Evolutionary conservation across 2,329 filamentous ascomycete species (phyloP).

Genomic region (Ophiostoma montium): DNA sequence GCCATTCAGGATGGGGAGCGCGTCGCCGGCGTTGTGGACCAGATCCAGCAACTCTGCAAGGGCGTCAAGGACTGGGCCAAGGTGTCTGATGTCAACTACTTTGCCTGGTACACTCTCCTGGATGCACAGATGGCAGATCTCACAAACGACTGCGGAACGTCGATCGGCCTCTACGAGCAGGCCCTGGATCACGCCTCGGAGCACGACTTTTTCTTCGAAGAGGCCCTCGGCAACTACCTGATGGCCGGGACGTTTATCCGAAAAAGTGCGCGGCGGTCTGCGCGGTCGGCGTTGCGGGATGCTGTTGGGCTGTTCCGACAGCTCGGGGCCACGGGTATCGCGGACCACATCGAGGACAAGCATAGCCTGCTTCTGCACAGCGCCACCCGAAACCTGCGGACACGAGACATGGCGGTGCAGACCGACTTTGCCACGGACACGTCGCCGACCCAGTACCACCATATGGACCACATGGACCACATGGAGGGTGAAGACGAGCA

Average conservation of each 20-base stretch:
- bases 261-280: constrained; percentile 49
- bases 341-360: constrained; percentile 51
- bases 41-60: constrained; percentile 40
- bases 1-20: constrained; percentile 13
- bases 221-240: constrained; percentile 59
- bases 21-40: constrained; percentile 33
- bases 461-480: constrained; percentile 12
- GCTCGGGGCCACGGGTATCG: constrained; percentile 55
- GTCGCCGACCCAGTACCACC: constrained; percentile 35
- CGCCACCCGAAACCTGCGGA: constrained; percentile 42
- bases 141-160: constrained; percentile 37
- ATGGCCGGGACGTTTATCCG: constrained; percentile 60
- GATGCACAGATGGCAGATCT: constrained; percentile 56
- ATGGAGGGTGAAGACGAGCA: constrained; percentile 30
- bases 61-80: constrained; percentile 50
- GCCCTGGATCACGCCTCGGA: constrained; percentile 58
- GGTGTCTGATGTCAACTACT: constrained; percentile 57
- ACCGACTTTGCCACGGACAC: constrained; percentile 49
- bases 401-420: constrained; percentile 51
- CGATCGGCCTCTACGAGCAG: constrained; percentile 53
- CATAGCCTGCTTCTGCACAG: constrained; percentile 54
- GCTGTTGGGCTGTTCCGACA: constrained; percentile 54
- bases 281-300: constrained; percentile 54
- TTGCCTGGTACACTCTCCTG: constrained; percentile 53
- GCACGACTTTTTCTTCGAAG: constrained; percentile 53